phyloP scores from a whole-genome alignment of 768 basidiomycete genomes.

The Tricholomella constricta region DNA sequence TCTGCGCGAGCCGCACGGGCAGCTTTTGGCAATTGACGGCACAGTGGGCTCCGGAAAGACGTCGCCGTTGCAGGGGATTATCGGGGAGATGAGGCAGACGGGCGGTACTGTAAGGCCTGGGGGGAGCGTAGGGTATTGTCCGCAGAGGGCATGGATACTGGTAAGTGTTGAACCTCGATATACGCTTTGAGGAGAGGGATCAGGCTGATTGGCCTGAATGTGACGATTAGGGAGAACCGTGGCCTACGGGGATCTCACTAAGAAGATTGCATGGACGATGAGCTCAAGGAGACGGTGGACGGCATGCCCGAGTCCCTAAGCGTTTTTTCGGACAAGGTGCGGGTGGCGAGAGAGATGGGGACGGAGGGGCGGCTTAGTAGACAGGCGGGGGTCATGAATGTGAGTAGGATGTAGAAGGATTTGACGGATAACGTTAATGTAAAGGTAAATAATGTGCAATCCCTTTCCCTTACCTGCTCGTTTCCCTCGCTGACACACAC shows the following conservation, averaged over 20 bases:
- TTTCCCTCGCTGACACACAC: too few species aligned
- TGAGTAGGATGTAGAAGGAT: conserved; percentile 97
- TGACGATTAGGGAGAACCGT: conserved; percentile 90
- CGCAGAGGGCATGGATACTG: conserved; percentile 92
- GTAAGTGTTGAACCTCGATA: conserved; percentile 28
- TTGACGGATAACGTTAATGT: conserved; percentile 95
- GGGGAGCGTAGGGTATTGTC: conserved; percentile 78
- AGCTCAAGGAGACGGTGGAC: conserved; percentile 91
- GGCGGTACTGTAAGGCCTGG: conserved; percentile 70
- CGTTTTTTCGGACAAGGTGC: conserved; percentile 80
- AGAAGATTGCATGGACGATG: conserved; percentile 91
- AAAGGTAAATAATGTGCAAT: conserved; percentile 90
- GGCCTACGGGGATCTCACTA: conserved; percentile 88
- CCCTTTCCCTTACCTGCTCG: conserved; percentile 19
- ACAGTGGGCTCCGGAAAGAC: conserved; percentile 76
- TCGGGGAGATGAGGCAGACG: conserved; percentile 82
- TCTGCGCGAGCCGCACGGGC: conserved; percentile 70
- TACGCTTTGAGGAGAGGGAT: conserved; percentile 4
- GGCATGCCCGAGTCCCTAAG: conserved; percentile 90
- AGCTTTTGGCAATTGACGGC: conserved; percentile 84
- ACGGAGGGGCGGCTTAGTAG: conserved; percentile 95
- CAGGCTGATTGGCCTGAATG: conserved; percentile 78
- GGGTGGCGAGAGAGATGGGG: conserved; percentile 95
- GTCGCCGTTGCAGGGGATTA: conserved; percentile 70
- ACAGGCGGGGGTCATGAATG: conserved; percentile 90